Evolutionary conservation across 1,139 yeast species (phyloP).

Genomic region (Lodderomyces parapsilosis): DNA sequence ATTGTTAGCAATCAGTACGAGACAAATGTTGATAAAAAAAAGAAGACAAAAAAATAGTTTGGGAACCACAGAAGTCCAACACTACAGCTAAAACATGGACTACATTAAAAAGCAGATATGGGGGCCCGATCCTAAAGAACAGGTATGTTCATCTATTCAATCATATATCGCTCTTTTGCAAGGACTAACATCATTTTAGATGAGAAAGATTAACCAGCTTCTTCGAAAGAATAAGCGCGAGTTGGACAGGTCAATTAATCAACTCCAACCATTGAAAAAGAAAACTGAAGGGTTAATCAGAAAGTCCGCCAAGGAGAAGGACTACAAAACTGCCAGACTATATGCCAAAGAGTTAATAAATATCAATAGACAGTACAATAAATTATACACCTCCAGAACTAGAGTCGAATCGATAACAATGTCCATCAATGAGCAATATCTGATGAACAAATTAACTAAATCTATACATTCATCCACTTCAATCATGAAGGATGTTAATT

Average conservation of each 20-base stretch:
- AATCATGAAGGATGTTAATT: constrained; percentile 87
- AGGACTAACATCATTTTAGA: constrained; percentile 28
- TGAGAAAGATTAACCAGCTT: constrained; percentile 76
- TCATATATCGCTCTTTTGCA: constrained; percentile 20
- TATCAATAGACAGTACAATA: constrained; percentile 69
- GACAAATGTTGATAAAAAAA: no score
- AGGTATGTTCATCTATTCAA: constrained; percentile 36
- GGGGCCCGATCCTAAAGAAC: constrained; percentile 97
- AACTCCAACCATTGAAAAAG: constrained; percentile 59
- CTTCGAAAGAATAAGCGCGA: constrained; percentile 84
- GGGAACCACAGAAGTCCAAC: neutral
- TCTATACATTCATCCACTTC: constrained; percentile 77
- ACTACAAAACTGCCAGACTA: constrained; percentile 67
- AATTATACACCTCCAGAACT: constrained; percentile 79
- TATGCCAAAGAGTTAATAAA: constrained; percentile 83
- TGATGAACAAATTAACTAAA: constrained; percentile 77
- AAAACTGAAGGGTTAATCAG: constrained; percentile 78
- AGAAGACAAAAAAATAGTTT: no score
- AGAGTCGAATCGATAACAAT: constrained; percentile 81
- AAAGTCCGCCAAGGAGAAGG: constrained; percentile 75
- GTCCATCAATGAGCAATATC: constrained; percentile 92
- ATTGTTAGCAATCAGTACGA: no score
- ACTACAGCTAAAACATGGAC: constrained; percentile 47
- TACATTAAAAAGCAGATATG: constrained; percentile 78
- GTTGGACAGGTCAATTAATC: constrained; percentile 72